Evolutionary conservation across 805 yeast species (phyloP), one percentile per base, ranked within the genome.

Genomic region (Candida sphagnicola): DNA sequence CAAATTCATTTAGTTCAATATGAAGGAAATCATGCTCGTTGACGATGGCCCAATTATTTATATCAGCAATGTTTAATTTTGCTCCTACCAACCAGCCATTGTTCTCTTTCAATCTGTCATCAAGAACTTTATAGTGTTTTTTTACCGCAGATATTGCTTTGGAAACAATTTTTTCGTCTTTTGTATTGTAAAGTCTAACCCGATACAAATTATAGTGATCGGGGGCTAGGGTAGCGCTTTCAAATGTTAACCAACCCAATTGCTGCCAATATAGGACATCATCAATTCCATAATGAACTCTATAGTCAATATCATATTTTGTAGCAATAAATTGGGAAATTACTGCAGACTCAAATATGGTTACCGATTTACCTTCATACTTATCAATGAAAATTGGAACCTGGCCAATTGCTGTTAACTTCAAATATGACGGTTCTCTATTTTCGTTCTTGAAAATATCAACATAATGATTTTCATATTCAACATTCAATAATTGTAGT

Each of bases 21-120:
- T 21, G 6, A 21, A 21, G 6, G 24, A 21, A 6, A 15, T 31
- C 34, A 31, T 31, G 34, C 8, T 18, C 14, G 8, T 18, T 23
- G 21, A 33, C 28, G 6, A 33, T 12, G 12, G 75, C 66, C 43
- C 54, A 70, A 3, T 66, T 55, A 11, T 65, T 62, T 28, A 75
- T 54, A 53, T 80, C 86, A 3, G 81, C 83, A 44, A 75, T 67
- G 16, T 76, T 61, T 33, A 79, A 46, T 28, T 69, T 70, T 44
- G 75, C 76, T 32, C 82, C 80, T 34, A 75, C 82, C 25, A 78
- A 57, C 59, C 59, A 80, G 8, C 43, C 47, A 1, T 80, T 82
- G 25, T 60, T 56, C 30, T 56, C 55, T 35, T 58, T 57, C 45
- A 78, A 56, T 50, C 72, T 66, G 30, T 53, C 57, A 42, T 77